Evolutionary conservation across 208 protist genomes (phyloP), one percentile per base, ranked within the genome.

Genomic region (Wallacemonas collosoma): DNA sequence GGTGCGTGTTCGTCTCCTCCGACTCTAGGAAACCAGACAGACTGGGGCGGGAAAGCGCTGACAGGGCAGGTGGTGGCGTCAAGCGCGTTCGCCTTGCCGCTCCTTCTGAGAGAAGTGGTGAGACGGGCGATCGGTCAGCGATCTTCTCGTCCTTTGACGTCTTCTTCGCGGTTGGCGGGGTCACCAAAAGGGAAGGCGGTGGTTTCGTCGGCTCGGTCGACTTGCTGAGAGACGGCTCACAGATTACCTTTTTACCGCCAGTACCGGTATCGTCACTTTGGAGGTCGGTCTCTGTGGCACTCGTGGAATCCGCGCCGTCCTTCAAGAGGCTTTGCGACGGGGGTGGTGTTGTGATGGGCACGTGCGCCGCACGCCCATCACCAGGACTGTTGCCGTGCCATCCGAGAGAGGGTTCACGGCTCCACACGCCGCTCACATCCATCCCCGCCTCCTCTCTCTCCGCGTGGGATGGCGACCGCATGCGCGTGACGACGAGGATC

Each of bases 361-460:
- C 26, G 26, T 26, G 26, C 26, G 26, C 26, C 26, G 26, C 26
- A 26, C 26, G 26, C 26, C 26, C 26, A 26, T 26, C 26, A 26
- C 26, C 26, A 26, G 26, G 0, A 26, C 26, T 65, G 60, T 36
- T 17, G 60, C 41, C 17, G 40, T 9, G 12, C 40, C 41, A 8
- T 14, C 11, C 35, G 8, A 7, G n/a, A 6, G 60, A 65, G 3
- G 40, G 38, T 41, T 50, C 41, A 6, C 41, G 60, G 17, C 60
- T 65, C 60, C 60, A 65, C 41, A 65, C 41, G 0, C 38, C 60
- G 60, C 60, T 65, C 40, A 41, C 38, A 4, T 65, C 60, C 41
- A 65, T 26, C 7, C 36, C 60, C 4, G 7, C 43, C 15, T 50
- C 60, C 38, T 65, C 60, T 35, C 41, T 45, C 60, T 65, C 60